Percentiles rank a stretch among this genome's conserved stretches.
Evolutionary conservation across 768 basidiomycete species (phyloP).

Genomic region (Suillus plorans): DNA sequence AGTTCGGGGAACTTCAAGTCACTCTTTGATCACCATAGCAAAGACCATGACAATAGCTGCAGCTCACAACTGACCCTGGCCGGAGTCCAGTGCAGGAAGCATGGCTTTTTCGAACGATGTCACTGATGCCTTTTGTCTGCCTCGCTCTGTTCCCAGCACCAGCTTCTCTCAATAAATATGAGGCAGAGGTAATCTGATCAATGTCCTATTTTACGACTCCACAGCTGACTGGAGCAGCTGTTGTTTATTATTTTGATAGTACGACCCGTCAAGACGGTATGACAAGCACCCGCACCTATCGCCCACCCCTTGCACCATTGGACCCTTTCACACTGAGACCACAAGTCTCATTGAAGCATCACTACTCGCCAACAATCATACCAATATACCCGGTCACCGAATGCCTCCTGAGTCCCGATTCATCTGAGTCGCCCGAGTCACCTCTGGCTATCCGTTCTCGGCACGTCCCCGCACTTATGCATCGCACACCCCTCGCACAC

Average conservation of each 20-base stretch:
- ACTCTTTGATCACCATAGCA: conserved; percentile 7
- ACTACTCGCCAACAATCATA: not conserved
- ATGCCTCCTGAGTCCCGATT: not conserved
- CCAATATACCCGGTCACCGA: not conserved
- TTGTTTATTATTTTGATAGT: not conserved
- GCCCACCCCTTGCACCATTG: conserved; percentile 1
- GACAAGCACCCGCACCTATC: not conserved
- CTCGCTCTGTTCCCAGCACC: conserved; percentile 2
- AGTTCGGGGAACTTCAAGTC: not conserved
- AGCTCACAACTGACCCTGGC: not conserved
- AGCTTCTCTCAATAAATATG: conserved; percentile 6
- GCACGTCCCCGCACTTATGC: not conserved
- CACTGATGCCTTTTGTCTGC: conserved; percentile 4
- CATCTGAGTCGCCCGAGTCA: not conserved
- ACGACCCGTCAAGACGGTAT: conserved; percentile 4
- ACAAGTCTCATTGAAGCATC: not conserved
- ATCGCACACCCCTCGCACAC: not conserved
- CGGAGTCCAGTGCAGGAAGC: not conserved
- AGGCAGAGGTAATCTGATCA: not conserved
- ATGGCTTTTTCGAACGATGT: not conserved
- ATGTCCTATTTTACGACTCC: not conserved
- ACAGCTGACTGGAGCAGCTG: conserved; percentile 10
- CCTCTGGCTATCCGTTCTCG: not conserved
- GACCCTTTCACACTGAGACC: conserved; percentile 1
- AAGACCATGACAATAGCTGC: conserved; percentile 5